Base-by-base conservation (phyloP, 257 asterid genomes). In the Eustoma russellianum region DNA sequence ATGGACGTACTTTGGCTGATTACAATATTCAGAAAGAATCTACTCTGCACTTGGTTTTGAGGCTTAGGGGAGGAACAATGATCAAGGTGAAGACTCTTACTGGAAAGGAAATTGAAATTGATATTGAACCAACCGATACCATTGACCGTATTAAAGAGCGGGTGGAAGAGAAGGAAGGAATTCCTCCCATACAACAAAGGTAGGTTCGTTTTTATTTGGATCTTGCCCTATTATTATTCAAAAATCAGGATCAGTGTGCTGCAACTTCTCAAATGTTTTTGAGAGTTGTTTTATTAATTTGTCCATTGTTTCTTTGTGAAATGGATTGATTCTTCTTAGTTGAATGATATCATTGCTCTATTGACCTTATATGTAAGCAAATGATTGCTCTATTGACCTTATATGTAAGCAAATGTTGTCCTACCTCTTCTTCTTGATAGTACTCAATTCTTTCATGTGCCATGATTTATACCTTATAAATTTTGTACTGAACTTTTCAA, bases 81-180 rank as follows among this genome's bases (percentile, higher is more conserved):
- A 83, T 83, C 73, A 83, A 83, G 78, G 88, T 83, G 40, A 79
- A 83, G 59, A 83, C 85, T 60, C 83, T 83, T 53, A 73, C 85
- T 16, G 88, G 93, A 30, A 79, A 83, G 62, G 88, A 83, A 66
- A 79, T 77, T 49, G 88, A 79, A 64, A 77, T 77, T 6, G 93
- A 83, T 50, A 78, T 83, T 17, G 94, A 83, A 67, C 94, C 80
- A 11, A 76, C 66, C n/a, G 89, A 83, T 60, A 83, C 94, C 48
- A 76, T 83, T 46, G 86, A 80, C 58, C 68, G 86, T 57, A 73
- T 83, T 18, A 83, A 83, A 77, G 94, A 80, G 66, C 76, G 86
- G 48, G 82, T 80, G 28, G 86, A 80, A 73, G 94, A 83, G 82
- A 83, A 83, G 61, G 94, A 80, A 69, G 94, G 94, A 56, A 83